Evolutionary conservation across 2,329 filamentous ascomycete species (phyloP).

Genomic region (Aureobasidium sp.): DNA sequence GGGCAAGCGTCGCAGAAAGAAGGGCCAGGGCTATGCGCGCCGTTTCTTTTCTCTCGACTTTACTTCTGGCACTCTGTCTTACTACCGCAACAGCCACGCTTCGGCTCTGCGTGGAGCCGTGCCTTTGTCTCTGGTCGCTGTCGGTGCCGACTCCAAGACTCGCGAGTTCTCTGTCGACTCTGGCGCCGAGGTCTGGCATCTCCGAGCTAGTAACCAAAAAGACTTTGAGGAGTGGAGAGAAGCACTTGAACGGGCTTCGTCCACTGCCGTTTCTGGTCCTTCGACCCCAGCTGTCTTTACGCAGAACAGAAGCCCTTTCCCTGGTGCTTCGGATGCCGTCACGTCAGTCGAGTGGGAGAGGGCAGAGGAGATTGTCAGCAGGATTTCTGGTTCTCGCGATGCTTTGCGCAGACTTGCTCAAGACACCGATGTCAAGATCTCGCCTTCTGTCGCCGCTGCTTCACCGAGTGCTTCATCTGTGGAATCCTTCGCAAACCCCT

Average conservation of each 20-base stretch:
- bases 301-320: background rate
- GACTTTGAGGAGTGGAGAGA: conserved; percentile 85
- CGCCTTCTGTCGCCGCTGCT: conserved; percentile 28
- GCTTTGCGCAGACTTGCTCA: conserved; percentile 79
- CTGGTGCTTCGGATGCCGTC: background rate
- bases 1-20: conserved; percentile 85
- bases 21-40: conserved; percentile 85
- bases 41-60: conserved; percentile 96
- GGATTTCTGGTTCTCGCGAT: conserved; percentile 81
- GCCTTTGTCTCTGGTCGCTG: conserved; percentile 81
- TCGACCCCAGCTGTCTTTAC: conserved; percentile 2
- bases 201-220: conserved; percentile 71
- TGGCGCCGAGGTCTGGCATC: conserved; percentile 93
- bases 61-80: conserved; percentile 86
- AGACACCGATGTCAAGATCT: conserved; percentile 65
- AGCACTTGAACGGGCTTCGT: conserved; percentile 74
- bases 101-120: conserved; percentile 88
- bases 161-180: conserved; percentile 95
- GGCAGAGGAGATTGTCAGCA: conserved; percentile 77
- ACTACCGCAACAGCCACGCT: conserved; percentile 91
- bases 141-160: conserved; percentile 80
- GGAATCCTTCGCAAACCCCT: conserved; percentile 23
- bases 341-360: conserved; percentile 64
- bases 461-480: conserved; percentile 17
- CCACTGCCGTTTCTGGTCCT: conserved; percentile 20